These are phyloP conservation scores for Hyaloperonospora arabidopsidis DNA, from an alignment of 352 stramenopile species.

Conservation along the genomic window DNA sequence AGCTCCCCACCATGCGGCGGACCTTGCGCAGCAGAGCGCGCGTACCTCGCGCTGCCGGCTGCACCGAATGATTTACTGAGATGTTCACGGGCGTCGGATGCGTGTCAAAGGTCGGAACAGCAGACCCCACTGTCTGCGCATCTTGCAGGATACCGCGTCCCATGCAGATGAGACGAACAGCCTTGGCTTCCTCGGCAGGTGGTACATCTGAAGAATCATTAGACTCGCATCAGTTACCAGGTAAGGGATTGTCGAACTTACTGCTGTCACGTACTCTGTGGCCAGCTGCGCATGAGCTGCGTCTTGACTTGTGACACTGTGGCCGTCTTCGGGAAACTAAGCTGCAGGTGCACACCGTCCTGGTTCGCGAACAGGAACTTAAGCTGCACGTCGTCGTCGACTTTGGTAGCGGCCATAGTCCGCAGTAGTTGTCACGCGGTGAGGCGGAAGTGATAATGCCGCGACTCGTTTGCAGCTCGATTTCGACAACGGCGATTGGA, in stretches of 20 bases:
- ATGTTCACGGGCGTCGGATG: slow-evolving; percentile 95
- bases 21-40: slow-evolving; percentile 5
- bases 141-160: slow-evolving; percentile 89
- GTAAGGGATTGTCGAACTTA: not conserved
- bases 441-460: too few relatives aligned
- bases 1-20: slow-evolving; percentile 4
- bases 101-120: slow-evolving; percentile 88
- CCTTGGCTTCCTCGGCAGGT: slow-evolving; percentile 42
- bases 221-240: too few relatives aligned
- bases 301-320: slow-evolving; percentile 56
- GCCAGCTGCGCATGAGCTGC: slow-evolving; percentile 64
- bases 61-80: slow-evolving; percentile 53
- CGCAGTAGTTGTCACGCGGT: slow-evolving; percentile 4
- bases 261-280: slow-evolving; percentile 29
- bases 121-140: slow-evolving; percentile 71
- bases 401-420: slow-evolving; percentile 33
- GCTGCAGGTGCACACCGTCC: slow-evolving; percentile 59
- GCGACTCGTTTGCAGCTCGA: too few relatives aligned
- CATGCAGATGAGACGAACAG: slow-evolving; percentile 92
- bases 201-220: slow-evolving; percentile 29
- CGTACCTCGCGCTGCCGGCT: slow-evolving; percentile 28
- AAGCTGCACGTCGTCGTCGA: slow-evolving; percentile 46
- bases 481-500: too few relatives aligned
- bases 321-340: slow-evolving; percentile 43
- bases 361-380: slow-evolving; percentile 85